Conservation (phyloP, 148 eudicot species). For the Salicornia ramosissima region DNA sequence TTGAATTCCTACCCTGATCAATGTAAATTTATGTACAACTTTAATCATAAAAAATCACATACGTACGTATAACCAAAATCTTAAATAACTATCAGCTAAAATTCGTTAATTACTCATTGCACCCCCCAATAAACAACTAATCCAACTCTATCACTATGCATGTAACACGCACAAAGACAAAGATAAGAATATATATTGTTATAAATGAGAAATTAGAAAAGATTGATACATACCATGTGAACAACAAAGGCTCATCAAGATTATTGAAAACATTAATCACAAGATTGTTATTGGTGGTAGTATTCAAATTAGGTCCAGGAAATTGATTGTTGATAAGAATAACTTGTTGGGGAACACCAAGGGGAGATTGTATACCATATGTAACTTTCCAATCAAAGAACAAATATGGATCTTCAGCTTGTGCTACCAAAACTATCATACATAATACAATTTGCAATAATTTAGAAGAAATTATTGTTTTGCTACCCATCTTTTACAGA, state of each 20-base stretch:
- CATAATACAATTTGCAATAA: slow-evolving; percentile 14
- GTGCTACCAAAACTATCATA: slow-evolving; percentile 12
- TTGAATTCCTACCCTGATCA: slow-evolving; percentile 37
- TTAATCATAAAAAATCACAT: no score
- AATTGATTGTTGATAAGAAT: slow-evolving; percentile 49
- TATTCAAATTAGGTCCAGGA: slow-evolving; percentile 54
- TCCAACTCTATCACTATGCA: no score
- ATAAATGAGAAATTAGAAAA: not conserved
- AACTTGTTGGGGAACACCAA: slow-evolving; percentile 47
- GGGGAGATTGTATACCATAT: slow-evolving; percentile 41
- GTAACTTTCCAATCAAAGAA: slow-evolving; percentile 44
- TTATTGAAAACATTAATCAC: slow-evolving; percentile 49
- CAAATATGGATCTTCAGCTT: slow-evolving; percentile 47
- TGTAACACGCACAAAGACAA: no score
- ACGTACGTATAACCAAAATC: no score
- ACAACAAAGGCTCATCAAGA: slow-evolving; percentile 54
- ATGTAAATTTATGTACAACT: no score
- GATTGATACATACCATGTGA: slow-evolving; percentile 46
- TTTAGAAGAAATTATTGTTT: not conserved
- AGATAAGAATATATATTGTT: no score
- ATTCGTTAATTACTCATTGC: no score
- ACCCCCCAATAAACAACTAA: no score
- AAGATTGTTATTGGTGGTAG: slow-evolving; percentile 50
- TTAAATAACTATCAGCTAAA: no score
- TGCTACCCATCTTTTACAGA: slow-evolving; percentile 19